Conservation (phyloP, 768 basidiomycete genomes). For the Leucogyrophana mollusca region DNA sequence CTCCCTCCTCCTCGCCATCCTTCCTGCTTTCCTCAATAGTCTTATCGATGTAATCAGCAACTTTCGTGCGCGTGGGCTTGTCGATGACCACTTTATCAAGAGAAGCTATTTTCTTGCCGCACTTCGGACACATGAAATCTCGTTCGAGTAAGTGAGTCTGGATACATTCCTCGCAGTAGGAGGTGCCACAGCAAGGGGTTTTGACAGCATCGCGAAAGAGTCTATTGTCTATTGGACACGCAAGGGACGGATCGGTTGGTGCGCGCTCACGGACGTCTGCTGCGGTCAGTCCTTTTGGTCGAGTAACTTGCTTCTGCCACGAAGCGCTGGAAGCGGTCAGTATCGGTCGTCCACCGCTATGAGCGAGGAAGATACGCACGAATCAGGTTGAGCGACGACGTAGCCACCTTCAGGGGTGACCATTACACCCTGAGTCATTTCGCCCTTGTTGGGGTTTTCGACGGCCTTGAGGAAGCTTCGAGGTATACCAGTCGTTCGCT, state of each 20-base stretch:
- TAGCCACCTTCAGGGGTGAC: slow-evolving; percentile 98
- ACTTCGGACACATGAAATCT: slow-evolving; percentile 93
- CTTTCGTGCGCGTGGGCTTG: slow-evolving; percentile 74
- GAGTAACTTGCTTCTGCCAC: slow-evolving; percentile 90
- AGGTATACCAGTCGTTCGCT: slow-evolving; percentile 97
- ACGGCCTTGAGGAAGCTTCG: slow-evolving; percentile 96
- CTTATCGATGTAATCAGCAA: slow-evolving; percentile 79
- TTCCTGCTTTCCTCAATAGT: slow-evolving; percentile 76
- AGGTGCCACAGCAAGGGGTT: slow-evolving; percentile 89
- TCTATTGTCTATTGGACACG: slow-evolving; percentile 90
- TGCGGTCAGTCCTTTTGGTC: slow-evolving; percentile 77
- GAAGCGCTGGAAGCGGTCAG: slow-evolving; percentile 57
- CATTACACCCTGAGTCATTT: slow-evolving; percentile 88
- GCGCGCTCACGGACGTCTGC: slow-evolving; percentile 87
- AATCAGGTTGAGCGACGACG: slow-evolving; percentile 95
- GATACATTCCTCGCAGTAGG: slow-evolving; percentile 97
- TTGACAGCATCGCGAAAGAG: slow-evolving; percentile 93
- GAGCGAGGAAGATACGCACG: slow-evolving; percentile 51
- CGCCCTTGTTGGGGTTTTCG: slow-evolving; percentile 75
- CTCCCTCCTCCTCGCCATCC: slow-evolving; percentile 51
- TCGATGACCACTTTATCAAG: slow-evolving; percentile 85
- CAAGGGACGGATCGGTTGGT: slow-evolving; percentile 75
- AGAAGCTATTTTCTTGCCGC: slow-evolving; percentile 82
- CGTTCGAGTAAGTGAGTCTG: slow-evolving; percentile 91
- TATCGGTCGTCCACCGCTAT: neutral